phyloP scores from a whole-genome alignment of 2,329 filamentous ascomycete genomes.

The Exutisphaerella laricina region DNA sequence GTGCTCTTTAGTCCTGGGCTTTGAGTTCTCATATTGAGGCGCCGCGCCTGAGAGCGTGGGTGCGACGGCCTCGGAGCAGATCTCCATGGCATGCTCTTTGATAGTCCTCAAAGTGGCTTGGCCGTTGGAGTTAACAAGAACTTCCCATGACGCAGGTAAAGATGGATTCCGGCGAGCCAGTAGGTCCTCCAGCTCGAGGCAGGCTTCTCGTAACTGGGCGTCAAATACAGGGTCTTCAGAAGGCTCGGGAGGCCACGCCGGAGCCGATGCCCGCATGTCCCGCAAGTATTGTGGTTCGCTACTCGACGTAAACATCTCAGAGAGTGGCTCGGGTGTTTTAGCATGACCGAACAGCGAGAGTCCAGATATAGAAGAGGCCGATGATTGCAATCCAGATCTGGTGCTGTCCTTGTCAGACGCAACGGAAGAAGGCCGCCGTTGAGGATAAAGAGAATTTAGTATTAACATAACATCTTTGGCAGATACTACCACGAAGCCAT shows the following conservation, averaged over 20 bases:
- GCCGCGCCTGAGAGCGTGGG: neutral
- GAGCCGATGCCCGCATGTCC: neutral
- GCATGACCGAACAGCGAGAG: constrained; percentile 44
- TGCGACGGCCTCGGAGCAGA: neutral
- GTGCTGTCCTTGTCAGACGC: constrained; percentile 45
- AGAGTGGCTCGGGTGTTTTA: constrained; percentile 5
- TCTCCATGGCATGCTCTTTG: neutral
- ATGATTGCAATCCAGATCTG: constrained; percentile 41
- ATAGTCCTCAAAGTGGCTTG: neutral
- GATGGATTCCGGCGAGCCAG: constrained; percentile 5
- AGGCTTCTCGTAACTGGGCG: constrained; percentile 12
- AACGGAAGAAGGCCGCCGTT: constrained; percentile 59
- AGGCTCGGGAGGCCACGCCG: neutral
- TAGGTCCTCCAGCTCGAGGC: constrained; percentile 18
- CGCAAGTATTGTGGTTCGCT: constrained; percentile 2
- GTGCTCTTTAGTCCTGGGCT: neutral
- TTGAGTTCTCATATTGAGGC: neutral
- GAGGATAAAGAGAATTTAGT: constrained; percentile 78
- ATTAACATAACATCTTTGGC: constrained; percentile 75
- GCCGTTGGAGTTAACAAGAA: constrained; percentile 4
- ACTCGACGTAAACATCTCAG: neutral
- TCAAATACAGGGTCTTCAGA: neutral
- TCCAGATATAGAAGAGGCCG: constrained; percentile 46
- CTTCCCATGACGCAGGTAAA: constrained; percentile 13
- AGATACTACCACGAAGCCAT: constrained; percentile 43